phyloP scores from a whole-genome alignment of 306 rosid genomes.

The Medicago lupulina region DNA sequence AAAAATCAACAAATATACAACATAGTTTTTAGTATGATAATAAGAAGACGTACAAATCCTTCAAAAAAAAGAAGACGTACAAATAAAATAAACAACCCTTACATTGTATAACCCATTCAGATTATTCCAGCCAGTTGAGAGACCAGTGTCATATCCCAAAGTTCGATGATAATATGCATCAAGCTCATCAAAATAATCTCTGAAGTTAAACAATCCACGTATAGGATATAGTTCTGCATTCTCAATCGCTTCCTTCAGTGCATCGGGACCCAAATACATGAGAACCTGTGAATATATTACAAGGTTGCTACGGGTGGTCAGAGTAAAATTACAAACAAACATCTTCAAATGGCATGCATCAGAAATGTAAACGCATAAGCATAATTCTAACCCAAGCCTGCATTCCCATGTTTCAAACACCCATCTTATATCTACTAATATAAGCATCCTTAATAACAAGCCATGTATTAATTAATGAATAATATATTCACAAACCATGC shows the following conservation, averaged over 20 bases:
- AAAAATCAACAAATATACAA: not conserved
- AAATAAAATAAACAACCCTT: conserved; percentile 46
- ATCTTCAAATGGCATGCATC: conserved; percentile 25
- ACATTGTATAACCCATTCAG: conserved; percentile 81
- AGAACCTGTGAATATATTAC: conserved; percentile 69
- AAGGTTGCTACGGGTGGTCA: conserved; percentile 41
- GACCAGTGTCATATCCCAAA: conserved; percentile 72
- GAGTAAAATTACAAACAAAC: conserved; percentile 36
- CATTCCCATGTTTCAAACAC: not conserved
- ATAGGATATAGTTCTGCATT: conserved; percentile 91
- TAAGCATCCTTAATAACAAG: conserved; percentile 22
- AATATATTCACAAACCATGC: conserved; percentile 28
- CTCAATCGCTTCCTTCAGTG: conserved; percentile 73
- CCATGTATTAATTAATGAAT: conserved; percentile 16
- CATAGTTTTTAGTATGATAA: not conserved
- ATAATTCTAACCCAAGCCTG: not conserved
- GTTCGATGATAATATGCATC: conserved; percentile 84
- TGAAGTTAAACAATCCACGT: conserved; percentile 88
- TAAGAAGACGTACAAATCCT: conserved; percentile 6
- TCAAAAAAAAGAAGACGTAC: conserved; percentile 9
- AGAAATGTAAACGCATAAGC: not conserved
- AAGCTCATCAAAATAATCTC: conserved; percentile 81
- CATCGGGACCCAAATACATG: conserved; percentile 85
- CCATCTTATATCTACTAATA: conserved; percentile 19
- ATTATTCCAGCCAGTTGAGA: conserved; percentile 87